These are phyloP conservation scores for Xylaria multiplex DNA, from an alignment of 2,329 filamentous ascomycete species.

Conservation along the genomic window DNA sequence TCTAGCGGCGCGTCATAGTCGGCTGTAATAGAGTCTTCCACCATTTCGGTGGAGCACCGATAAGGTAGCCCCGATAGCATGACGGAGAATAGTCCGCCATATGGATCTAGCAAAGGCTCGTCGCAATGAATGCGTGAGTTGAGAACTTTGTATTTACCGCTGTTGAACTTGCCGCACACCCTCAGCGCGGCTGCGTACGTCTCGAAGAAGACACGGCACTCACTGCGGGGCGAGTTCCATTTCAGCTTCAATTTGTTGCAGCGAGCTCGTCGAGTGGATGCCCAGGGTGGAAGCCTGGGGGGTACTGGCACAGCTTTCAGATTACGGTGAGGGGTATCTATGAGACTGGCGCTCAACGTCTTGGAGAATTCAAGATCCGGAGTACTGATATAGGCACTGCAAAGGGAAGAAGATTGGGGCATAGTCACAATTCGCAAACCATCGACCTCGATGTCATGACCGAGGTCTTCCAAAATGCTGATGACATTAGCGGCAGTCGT, in stretches of 20 bases:
- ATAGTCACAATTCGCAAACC: constrained; percentile 23
- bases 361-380: constrained; percentile 26
- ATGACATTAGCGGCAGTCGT: constrained; percentile 23
- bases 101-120: background rate
- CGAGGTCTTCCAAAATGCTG: constrained; percentile 17
- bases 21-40: constrained; percentile 12
- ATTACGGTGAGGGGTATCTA: background rate
- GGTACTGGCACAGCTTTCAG: constrained; percentile 26
- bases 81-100: background rate
- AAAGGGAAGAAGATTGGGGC: constrained; percentile 20
- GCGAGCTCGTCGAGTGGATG: constrained; percentile 30
- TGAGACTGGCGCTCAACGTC: constrained; percentile 19
- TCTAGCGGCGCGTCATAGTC: constrained; percentile 4
- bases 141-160: constrained; percentile 21
- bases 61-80: constrained; percentile 18
- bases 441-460: constrained; percentile 31
- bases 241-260: constrained; percentile 29
- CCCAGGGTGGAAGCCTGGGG: constrained; percentile 28
- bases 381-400: constrained; percentile 30
- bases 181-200: background rate
- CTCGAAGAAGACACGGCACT: background rate
- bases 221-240: constrained; percentile 13
- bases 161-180: constrained; percentile 22
- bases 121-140: constrained; percentile 12
- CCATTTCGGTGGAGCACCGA: constrained; percentile 7